Evolutionary conservation across 2,329 filamentous ascomycete genomes (phyloP).

Genomic region (Alternaria novae-zelandiae): DNA sequence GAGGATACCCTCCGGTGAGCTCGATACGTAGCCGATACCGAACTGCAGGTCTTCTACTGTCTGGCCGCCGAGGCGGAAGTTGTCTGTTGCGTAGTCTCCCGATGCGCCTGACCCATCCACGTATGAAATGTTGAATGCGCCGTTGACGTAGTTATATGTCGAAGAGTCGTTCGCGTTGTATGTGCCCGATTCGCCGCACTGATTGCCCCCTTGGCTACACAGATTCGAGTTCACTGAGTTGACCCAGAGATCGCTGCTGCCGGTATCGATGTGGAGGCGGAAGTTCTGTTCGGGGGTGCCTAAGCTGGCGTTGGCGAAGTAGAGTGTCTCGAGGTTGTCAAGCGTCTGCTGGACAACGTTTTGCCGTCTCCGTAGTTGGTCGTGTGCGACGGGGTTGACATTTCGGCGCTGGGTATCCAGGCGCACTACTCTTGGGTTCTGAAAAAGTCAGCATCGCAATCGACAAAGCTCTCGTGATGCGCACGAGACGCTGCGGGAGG

Average conservation of each 20-base stretch:
- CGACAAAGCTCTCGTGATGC: neutral
- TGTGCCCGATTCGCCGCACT: slow-evolving; percentile 68
- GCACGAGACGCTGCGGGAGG: slow-evolving; percentile 13
- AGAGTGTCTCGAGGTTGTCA: slow-evolving; percentile 66
- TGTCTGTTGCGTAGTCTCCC: slow-evolving; percentile 83
- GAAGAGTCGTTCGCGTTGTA: slow-evolving; percentile 76
- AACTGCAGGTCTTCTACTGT: slow-evolving; percentile 69
- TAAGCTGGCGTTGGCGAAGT: slow-evolving; percentile 64
- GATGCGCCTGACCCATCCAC: slow-evolving; percentile 78
- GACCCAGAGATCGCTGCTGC: slow-evolving; percentile 68
- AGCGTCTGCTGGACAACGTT: slow-evolving; percentile 56
- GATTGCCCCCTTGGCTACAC: slow-evolving; percentile 58
- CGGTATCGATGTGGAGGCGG: slow-evolving; percentile 66
- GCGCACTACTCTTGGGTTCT: slow-evolving; percentile 55
- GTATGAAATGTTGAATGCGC: slow-evolving; percentile 86
- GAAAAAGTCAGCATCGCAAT: slow-evolving; percentile 15
- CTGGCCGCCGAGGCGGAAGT: slow-evolving; percentile 64
- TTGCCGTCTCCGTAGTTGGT: slow-evolving; percentile 52
- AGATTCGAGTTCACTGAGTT: slow-evolving; percentile 69
- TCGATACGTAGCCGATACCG: slow-evolving; percentile 71
- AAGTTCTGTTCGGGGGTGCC: slow-evolving; percentile 64
- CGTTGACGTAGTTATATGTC: slow-evolving; percentile 75
- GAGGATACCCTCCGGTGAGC: slow-evolving; percentile 72
- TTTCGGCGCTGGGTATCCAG: slow-evolving; percentile 59
- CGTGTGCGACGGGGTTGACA: slow-evolving; percentile 54